Evolutionary conservation across 345 rosid species (phyloP).

Genomic region (Boechera divaricarpa): DNA sequence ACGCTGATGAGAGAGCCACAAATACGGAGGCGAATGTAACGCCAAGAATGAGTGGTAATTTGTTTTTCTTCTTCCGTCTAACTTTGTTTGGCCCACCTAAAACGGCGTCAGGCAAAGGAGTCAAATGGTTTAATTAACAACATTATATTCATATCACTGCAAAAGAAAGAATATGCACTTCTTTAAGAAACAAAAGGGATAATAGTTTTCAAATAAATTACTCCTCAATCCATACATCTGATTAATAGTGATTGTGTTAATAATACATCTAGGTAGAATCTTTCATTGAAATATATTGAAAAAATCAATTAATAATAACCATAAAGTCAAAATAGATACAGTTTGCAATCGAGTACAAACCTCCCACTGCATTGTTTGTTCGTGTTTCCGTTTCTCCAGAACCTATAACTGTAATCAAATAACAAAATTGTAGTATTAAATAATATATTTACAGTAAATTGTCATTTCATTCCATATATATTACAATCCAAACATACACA

Average conservation of each 20-base stretch:
- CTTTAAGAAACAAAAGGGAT: neutral
- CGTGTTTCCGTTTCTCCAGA: neutral
- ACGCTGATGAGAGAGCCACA: neutral
- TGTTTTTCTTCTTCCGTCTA: constrained; percentile 10
- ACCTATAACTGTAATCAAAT: neutral
- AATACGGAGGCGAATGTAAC: constrained; percentile 22
- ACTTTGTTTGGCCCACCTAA: constrained; percentile 7
- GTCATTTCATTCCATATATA: neutral
- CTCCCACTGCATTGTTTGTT: constrained; percentile 3
- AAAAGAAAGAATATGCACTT: neutral
- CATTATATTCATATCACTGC: neutral
- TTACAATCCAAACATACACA: neutral
- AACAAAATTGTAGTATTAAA: neutral
- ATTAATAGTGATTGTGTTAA: neutral
- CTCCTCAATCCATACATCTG: neutral
- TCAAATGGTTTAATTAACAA: neutral
- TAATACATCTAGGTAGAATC: neutral
- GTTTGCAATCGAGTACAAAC: constrained; percentile 3
- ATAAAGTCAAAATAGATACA: neutral
- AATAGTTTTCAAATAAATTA: neutral
- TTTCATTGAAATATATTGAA: neutral
- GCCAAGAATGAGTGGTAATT: constrained; percentile 32
- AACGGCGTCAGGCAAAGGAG: neutral
- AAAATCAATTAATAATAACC: neutral
- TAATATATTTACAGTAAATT: neutral